Base-by-base conservation (phyloP, 1,284 basidiomycete species). In the Microbotryum lychnidis-dioicae region DNA sequence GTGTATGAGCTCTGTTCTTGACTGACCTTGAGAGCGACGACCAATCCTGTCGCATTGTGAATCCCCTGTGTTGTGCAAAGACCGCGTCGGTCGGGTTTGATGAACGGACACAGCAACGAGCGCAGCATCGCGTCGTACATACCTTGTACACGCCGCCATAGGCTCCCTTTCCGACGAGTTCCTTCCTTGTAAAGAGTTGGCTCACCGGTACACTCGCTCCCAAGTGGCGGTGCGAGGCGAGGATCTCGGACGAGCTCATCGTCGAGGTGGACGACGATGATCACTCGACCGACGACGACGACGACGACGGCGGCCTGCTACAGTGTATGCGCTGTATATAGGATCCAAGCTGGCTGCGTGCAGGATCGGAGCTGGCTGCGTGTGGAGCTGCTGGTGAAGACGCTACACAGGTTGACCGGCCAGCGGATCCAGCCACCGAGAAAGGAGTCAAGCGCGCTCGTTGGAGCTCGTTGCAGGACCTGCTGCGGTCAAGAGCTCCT, bases 111-210 rank as follows among this genome's bases (percentile, higher is more conserved):
- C 2, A 18, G 6, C 12, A 4, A 10, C 12, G 37, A 42, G 37
- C 37, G 37, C 37, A 42, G 37, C 16, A 42, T 42, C 16, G 37
- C 10, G 37, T 42, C 37, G 12, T 10, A 23, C 23, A 23, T 25
- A 53, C 91, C 73, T 87, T 90, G 79, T 93, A 89, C n/a, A 97
- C 92, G 9, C 90, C 90, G 55, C 92, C 92, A 77, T 93, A 96
- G 7, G 91, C 89, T 64, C 92, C 92, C 76, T 91, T 92, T n/a
- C 92, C 92, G 47, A 89, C 80, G 45, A 86, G 84, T 72, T 90
- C 87, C 21, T 66, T 64, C 20, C 61, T 50, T 23, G 48, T 50
- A 31, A 52, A 51, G 25, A 51, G 37, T 8, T 42, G 33, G 8
- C 27, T 44, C 23, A 52, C 49, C 4, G 49, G 56, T 6, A 51